Evolutionary conservation across 202 grass and related monocot genomes (phyloP), one percentile per base, ranked within the genome.

Genomic region (Schoenoplectus triqueter): DNA sequence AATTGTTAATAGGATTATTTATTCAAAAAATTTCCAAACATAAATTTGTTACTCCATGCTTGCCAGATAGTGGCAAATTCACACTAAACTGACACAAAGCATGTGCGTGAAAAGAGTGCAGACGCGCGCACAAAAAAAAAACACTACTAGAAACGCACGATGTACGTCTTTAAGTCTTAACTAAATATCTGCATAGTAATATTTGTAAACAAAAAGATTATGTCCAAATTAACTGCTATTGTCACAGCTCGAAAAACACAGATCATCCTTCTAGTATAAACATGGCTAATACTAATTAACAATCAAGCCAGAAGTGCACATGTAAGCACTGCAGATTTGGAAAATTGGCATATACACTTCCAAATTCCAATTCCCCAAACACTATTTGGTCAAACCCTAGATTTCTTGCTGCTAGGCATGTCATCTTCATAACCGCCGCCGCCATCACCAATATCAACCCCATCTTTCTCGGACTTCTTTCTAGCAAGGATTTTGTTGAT

Each of bases 401-500:
- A 92, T 66, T 92, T 97, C 87, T 97, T 97, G 10, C 80, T 89
- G 6, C 86, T 92, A 7, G 90, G 88, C 3, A 90, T 54, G 69
- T 94, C 93, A 1, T 98, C 93, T 0, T 99, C 90, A 0, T 94
- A 87, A 10, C 89, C 80, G 0, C 87, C 86, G 0, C 73, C 85
- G 52, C 88, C 93, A 47, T 42, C 39, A 11, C 87, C 84, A 5
- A 79, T 61, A 70, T 91, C 92, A 55, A 89, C 89, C 0, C 90
- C 91, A 7, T 94, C 96, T 70, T 86, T 94, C 5, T 94, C 96
- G 0, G 85, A 90, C 68, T 99, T 99, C 82, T 99, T 95, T 44
- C 93, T 91, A 2, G 96, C 91, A 20, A 99, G 91, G 63, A 99
- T 95, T 77, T 94, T 99, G 86, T 95, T 99, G 2, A 99, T 99